These are phyloP conservation scores for Kluyveromyces sp. DNA, from an alignment of 1,139 yeast species.

Conservation along the genomic window DNA sequence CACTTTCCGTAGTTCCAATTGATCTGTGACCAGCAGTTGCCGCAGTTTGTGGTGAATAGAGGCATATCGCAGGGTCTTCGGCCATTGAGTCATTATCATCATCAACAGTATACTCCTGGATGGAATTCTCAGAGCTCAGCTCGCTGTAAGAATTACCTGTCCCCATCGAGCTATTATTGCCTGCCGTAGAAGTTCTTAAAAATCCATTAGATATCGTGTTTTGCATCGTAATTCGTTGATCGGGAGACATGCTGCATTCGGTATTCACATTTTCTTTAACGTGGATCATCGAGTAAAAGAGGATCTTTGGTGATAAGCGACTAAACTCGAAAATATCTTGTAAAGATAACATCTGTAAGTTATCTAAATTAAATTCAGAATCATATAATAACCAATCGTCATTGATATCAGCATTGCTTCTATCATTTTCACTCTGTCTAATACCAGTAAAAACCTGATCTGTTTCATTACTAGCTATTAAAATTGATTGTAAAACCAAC, in stretches of 20 bases:
- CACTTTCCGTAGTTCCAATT: conserved; percentile 23
- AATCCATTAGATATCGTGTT: not conserved
- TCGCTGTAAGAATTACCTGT: not conserved
- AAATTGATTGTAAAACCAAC: conserved; percentile 27
- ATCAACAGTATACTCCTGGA: conserved; percentile 1
- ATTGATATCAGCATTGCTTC: conserved; percentile 24
- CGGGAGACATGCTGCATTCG: not conserved
- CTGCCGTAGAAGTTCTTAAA: not conserved
- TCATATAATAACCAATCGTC: conserved; percentile 37
- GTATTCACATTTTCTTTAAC: not conserved
- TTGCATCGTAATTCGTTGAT: not conserved
- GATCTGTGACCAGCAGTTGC: conserved; percentile 26
- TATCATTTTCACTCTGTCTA: conserved; percentile 28
- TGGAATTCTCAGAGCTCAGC: not conserved
- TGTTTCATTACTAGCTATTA: conserved; percentile 20
- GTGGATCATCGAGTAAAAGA: conserved; percentile 31
- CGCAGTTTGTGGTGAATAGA: conserved; percentile 21
- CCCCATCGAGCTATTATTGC: not conserved
- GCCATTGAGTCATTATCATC: conserved; percentile 8
- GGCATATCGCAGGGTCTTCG: conserved; percentile 15
- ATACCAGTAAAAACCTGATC: conserved; percentile 27
- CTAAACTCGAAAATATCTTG: conserved; percentile 29
- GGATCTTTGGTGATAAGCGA: conserved; percentile 26
- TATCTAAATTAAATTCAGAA: conserved; percentile 31
- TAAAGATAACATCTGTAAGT: conserved; percentile 30